Evolutionary conservation across 2,329 filamentous ascomycete genomes (phyloP).

Genomic region (Coleophoma crateriformis): DNA sequence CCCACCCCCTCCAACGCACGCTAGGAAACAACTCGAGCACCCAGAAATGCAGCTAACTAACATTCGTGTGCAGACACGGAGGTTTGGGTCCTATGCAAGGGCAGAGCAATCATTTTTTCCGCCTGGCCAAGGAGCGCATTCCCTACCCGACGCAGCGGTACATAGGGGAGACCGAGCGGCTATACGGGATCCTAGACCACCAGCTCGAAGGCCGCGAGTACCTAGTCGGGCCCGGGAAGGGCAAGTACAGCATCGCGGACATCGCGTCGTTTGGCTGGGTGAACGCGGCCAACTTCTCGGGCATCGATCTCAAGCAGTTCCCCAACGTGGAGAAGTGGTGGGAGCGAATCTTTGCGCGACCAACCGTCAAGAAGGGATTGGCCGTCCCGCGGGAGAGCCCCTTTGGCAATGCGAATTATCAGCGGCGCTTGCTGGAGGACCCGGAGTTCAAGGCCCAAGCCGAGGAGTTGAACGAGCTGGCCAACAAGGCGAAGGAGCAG

Average conservation of each 20-base stretch:
- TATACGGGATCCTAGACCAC: slow-evolving; percentile 67
- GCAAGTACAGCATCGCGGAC: slow-evolving; percentile 63
- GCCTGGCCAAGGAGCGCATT: slow-evolving; percentile 63
- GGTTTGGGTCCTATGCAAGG: slow-evolving; percentile 69
- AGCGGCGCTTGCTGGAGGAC: slow-evolving; percentile 37
- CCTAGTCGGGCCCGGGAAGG: slow-evolving; percentile 44
- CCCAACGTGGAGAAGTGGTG: slow-evolving; percentile 63
- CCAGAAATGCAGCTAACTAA: too few species aligned
- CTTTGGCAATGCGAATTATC: slow-evolving; percentile 35
- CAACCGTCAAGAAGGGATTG: slow-evolving; percentile 58
- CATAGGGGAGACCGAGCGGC: slow-evolving; percentile 66
- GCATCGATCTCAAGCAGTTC: slow-evolving; percentile 60
- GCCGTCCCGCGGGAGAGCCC: slow-evolving; percentile 46
- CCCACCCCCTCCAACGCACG: not conserved
- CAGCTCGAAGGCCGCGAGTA: slow-evolving; percentile 51
- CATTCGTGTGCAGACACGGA: slow-evolving; percentile 44
- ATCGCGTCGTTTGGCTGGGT: slow-evolving; percentile 71
- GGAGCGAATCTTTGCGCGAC: slow-evolving; percentile 51
- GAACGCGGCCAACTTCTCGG: slow-evolving; percentile 49
- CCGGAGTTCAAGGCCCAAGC: slow-evolving; percentile 41
- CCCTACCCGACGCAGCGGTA: slow-evolving; percentile 70
- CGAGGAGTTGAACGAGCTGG: slow-evolving; percentile 20
- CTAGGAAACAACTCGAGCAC: too few species aligned
- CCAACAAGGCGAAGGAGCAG: slow-evolving; percentile 19
- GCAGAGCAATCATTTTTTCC: slow-evolving; percentile 69